Evolutionary conservation across 2,329 filamentous ascomycete genomes (phyloP).

Genomic region (Cladosporium sp.): DNA sequence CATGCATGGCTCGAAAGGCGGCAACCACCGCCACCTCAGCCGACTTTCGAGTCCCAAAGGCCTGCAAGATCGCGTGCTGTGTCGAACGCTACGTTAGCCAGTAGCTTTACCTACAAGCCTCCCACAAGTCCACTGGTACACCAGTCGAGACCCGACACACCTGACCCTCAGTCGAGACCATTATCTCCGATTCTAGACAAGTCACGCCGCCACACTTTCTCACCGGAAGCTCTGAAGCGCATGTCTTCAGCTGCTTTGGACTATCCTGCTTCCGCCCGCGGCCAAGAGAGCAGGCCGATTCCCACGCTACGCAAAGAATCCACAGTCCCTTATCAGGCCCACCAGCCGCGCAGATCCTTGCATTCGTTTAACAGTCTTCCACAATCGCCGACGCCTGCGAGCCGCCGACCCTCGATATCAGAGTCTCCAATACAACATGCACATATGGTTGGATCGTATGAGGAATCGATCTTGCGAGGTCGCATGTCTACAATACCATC

Average conservation of each 20-base stretch:
- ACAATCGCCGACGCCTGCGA: constrained; percentile 45
- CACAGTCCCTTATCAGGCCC: constrained; percentile 55
- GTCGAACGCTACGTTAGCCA: constrained; percentile 63
- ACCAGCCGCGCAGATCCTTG: constrained; percentile 56
- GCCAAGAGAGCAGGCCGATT: constrained; percentile 25
- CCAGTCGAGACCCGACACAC: constrained; percentile 29
- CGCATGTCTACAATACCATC: constrained; percentile 97
- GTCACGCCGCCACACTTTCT: constrained; percentile 67
- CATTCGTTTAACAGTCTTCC: constrained; percentile 49
- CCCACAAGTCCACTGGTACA: constrained; percentile 92
- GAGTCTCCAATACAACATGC: constrained; percentile 84
- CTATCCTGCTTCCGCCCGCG: constrained; percentile 27
- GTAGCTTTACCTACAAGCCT: constrained; percentile 77
- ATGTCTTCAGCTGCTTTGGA: constrained; percentile 40
- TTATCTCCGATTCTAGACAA: constrained; percentile 42
- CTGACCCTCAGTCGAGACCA: constrained; percentile 31
- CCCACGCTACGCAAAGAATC: constrained; percentile 55
- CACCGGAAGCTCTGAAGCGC: constrained; percentile 55
- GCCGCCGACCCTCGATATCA: constrained; percentile 66
- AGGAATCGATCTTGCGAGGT: constrained; percentile 90
- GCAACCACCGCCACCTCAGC: constrained; percentile 12
- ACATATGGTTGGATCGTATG: constrained; percentile 95
- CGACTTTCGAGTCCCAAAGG: constrained; percentile 29
- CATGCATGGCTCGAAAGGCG: constrained; percentile 19
- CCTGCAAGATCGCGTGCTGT: constrained; percentile 42